Evolutionary conservation across 2,329 filamentous ascomycete species (phyloP).

Genomic region (Diaporthe aspalathi): DNA sequence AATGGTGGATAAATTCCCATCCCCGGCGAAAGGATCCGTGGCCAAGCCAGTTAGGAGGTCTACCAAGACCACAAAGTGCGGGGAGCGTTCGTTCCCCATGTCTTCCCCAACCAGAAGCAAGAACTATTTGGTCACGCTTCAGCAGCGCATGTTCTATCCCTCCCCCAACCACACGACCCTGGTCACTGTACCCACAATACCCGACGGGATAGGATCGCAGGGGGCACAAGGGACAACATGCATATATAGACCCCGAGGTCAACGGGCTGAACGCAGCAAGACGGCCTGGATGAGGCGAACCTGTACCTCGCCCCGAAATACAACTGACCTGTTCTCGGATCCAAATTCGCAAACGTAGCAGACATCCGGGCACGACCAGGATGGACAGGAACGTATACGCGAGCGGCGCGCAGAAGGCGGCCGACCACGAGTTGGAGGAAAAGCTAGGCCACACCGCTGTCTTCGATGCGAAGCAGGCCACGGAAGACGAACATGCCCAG

Average conservation of each 20-base stretch:
- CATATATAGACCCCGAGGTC: neutral
- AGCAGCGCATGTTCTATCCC: too few relatives aligned
- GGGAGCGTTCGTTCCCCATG: constrained; percentile 14
- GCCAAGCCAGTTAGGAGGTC: constrained; percentile 7
- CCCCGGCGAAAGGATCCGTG: neutral
- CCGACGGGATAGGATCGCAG: constrained; percentile 4
- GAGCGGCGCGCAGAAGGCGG: constrained; percentile 36
- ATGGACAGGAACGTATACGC: constrained; percentile 44
- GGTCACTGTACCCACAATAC: neutral
- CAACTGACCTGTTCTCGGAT: neutral
- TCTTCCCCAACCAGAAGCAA: neutral
- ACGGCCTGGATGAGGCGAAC: neutral
- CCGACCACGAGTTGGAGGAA: constrained; percentile 35
- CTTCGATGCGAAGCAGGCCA: constrained; percentile 54
- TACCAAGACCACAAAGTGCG: constrained; percentile 22
- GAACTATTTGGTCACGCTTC: neutral
- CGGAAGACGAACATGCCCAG: constrained; percentile 43
- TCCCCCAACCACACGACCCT: neutral
- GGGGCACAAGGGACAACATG: neutral
- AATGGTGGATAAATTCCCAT: constrained; percentile 21
- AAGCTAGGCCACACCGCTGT: constrained; percentile 41
- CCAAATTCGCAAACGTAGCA: neutral
- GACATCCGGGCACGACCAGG: neutral
- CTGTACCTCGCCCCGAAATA: neutral
- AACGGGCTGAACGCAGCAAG: neutral